Evolutionary conservation across 202 grass and related monocot genomes (phyloP).

Genomic region (Brachypodium distachyon): DNA sequence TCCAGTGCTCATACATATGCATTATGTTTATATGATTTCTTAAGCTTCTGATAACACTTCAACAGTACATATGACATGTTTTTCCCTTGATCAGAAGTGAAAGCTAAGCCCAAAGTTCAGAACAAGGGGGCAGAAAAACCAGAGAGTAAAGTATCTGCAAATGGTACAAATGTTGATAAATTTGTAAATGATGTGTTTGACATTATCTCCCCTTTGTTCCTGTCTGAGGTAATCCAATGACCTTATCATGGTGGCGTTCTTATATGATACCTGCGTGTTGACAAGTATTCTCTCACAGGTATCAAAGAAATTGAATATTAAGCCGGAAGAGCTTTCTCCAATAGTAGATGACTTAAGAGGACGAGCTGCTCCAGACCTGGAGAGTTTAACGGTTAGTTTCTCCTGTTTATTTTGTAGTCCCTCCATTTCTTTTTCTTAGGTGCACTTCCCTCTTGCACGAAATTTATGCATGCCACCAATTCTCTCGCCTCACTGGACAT

Average conservation of each 20-base stretch:
- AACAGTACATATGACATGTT: background rate
- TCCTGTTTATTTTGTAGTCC: constrained; percentile 23
- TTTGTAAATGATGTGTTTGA: constrained; percentile 68
- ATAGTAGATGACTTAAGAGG: constrained; percentile 35
- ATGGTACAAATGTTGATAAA: constrained; percentile 35
- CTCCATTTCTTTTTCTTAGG: constrained; percentile 22
- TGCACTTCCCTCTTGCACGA: too few relatives aligned
- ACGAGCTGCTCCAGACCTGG: constrained; percentile 43
- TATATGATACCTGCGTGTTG: background rate
- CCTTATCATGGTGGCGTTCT: background rate
- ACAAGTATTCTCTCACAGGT: constrained; percentile 37
- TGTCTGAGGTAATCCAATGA: constrained; percentile 50
- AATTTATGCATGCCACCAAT: too few relatives aligned
- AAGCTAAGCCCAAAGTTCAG: constrained; percentile 32
- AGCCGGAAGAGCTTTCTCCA: constrained; percentile 30
- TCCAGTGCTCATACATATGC: background rate
- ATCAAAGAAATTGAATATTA: constrained; percentile 56
- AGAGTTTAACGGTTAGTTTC: constrained; percentile 51
- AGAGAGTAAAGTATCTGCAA: constrained; percentile 26
- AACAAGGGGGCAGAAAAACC: constrained; percentile 31
- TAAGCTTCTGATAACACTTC: background rate
- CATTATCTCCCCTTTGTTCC: constrained; percentile 45
- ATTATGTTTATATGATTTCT: constrained; percentile 5
- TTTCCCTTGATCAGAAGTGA: constrained; percentile 41
- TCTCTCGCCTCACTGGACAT: too few relatives aligned